Percentiles rank a stretch among this genome's conserved stretches.
Evolutionary conservation across 1,284 basidiomycete species (phyloP).

Genomic region (Filobasidium uniguttulatum): DNA sequence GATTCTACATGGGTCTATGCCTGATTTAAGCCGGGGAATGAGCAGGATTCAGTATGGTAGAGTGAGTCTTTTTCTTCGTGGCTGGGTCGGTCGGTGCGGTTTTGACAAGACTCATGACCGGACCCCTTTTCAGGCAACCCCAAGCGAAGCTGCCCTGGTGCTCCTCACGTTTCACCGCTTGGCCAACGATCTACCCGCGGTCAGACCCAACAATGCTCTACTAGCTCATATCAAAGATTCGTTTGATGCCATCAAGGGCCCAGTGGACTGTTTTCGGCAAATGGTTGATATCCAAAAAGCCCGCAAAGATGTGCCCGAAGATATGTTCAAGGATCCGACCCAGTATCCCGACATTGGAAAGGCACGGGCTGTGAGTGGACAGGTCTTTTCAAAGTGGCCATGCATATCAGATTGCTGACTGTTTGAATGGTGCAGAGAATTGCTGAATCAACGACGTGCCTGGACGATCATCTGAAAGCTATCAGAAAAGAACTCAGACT

Average conservation of each 20-base stretch:
- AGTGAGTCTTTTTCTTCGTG: conserved; percentile 42
- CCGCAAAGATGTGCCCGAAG: conserved; percentile 45
- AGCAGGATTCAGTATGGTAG: conserved; percentile 82
- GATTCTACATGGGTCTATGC: conserved; percentile 52
- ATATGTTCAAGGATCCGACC: conserved; percentile 59
- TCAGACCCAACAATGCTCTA: conserved; percentile 50
- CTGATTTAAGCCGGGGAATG: conserved; percentile 78
- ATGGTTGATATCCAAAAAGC: conserved; percentile 54
- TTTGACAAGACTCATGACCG: neutral
- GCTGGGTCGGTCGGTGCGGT: neutral
- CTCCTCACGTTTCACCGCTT: conserved; percentile 64
- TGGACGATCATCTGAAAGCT: conserved; percentile 59
- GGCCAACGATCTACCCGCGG: conserved; percentile 42
- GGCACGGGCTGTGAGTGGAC: conserved; percentile 36
- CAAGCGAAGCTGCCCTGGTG: conserved; percentile 65
- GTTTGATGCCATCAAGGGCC: conserved; percentile 51
- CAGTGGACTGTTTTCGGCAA: conserved; percentile 47
- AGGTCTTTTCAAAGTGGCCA: neutral
- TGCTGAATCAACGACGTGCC: conserved; percentile 48
- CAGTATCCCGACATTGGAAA: conserved; percentile 55
- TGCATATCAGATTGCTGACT: neutral
- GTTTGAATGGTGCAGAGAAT: conserved; percentile 41
- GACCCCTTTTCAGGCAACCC: conserved; percentile 48
- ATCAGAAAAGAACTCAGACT: conserved; percentile 59
- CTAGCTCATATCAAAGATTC: conserved; percentile 58